Percentiles rank a stretch among this genome's conserved stretches.
phyloP scores from a whole-genome alignment of 371 early-diverging fungal species.

The Entomophthora muscae region DNA sequence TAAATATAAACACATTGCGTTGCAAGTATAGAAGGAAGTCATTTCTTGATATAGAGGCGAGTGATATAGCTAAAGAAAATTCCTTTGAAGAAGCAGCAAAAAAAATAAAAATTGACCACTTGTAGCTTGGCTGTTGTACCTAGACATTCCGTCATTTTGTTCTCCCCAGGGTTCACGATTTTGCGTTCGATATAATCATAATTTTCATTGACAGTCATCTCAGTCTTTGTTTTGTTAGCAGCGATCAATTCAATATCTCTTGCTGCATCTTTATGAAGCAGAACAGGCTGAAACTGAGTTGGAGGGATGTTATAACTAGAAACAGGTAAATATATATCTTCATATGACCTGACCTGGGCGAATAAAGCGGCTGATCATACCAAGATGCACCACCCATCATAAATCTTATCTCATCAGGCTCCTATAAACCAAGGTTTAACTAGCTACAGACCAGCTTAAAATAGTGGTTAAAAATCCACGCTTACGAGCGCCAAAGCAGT shows the following conservation, averaged over 20 bases:
- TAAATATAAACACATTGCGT: not conserved
- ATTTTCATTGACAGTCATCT: not conserved
- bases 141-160: not conserved
- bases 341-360: not conserved
- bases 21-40: too few species aligned
- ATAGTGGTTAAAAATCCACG: not conserved
- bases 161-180: not conserved
- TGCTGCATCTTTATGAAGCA: not conserved
- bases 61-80: too few species aligned
- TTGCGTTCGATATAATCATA: not conserved
- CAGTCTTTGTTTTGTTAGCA: not conserved
- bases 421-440: not conserved
- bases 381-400: not conserved
- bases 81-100: too few species aligned
- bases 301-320: slow-evolving; percentile 7
- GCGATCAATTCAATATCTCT: not conserved
- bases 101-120: too few species aligned
- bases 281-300: slow-evolving; percentile 2
- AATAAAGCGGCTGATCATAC: not conserved
- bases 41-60: too few species aligned
- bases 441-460: not conserved
- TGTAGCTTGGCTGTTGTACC: too few species aligned
- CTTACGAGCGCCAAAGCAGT: slow-evolving; percentile 5
- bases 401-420: not conserved
- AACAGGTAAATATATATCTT: not conserved